Evolutionary conservation across 2,329 filamentous ascomycete species (phyloP).

Genomic region (Colletotrichum sojae): DNA sequence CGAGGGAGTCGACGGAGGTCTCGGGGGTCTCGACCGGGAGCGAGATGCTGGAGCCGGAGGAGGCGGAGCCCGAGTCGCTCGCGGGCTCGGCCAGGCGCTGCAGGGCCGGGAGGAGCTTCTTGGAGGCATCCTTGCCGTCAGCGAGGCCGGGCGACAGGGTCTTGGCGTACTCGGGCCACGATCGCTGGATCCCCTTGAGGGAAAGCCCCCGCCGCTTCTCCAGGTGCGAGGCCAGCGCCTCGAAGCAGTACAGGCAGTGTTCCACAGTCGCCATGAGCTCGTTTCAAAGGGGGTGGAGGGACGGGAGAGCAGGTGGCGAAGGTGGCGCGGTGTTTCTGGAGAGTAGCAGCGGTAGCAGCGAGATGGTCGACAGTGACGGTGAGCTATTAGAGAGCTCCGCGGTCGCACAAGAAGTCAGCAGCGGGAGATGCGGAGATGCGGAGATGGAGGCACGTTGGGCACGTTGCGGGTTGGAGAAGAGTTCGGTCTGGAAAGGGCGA

Average conservation of each 20-base stretch:
- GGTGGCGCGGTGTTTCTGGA: slow-evolving; percentile 14
- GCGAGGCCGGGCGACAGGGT: slow-evolving; percentile 39
- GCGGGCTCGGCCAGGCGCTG: slow-evolving; percentile 55
- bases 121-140: slow-evolving; percentile 42
- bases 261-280: slow-evolving; percentile 82
- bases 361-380: neutral
- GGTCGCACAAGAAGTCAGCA: slow-evolving; percentile 14
- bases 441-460: neutral
- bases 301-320: neutral
- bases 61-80: slow-evolving; percentile 48
- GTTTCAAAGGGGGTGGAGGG: slow-evolving; percentile 18
- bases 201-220: slow-evolving; percentile 76
- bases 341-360: neutral
- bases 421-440: slow-evolving; percentile 13
- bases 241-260: slow-evolving; percentile 96
- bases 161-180: slow-evolving; percentile 66
- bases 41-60: slow-evolving; percentile 55
- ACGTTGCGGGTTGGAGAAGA: slow-evolving; percentile 13
- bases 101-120: slow-evolving; percentile 59
- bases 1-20: slow-evolving; percentile 59
- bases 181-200: slow-evolving; percentile 78
- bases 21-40: slow-evolving; percentile 57
- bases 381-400: slow-evolving; percentile 22
- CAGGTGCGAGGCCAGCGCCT: slow-evolving; percentile 83
- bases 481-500: neutral